phyloP scores from a whole-genome alignment of 805 yeast species.

The Metschnikowia cerradonensis region DNA sequence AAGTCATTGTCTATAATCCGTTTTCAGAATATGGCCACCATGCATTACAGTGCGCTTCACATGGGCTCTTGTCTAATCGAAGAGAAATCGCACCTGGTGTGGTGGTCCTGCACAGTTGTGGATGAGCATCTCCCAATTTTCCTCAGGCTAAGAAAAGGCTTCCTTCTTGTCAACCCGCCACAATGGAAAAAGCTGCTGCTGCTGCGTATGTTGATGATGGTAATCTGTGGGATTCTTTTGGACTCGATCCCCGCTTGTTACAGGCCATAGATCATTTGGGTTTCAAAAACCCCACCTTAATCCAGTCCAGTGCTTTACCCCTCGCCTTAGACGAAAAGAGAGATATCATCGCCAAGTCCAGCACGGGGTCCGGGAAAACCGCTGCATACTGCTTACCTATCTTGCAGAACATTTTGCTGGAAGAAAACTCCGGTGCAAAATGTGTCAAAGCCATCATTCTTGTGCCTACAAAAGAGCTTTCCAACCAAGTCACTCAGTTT shows the following conservation, averaged over 20 bases:
- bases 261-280: slow-evolving; percentile 84
- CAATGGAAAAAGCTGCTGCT: slow-evolving; percentile 43
- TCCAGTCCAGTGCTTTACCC: slow-evolving; percentile 90
- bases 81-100: not conserved
- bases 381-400: slow-evolving; percentile 88
- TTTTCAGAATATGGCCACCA: too few relatives aligned
- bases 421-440: slow-evolving; percentile 24
- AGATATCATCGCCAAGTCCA: slow-evolving; percentile 90
- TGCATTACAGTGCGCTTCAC: not conserved
- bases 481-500: slow-evolving; percentile 77
- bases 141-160: not conserved
- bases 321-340: slow-evolving; percentile 84
- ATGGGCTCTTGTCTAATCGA: not conserved
- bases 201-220: slow-evolving; percentile 70
- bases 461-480: slow-evolving; percentile 91
- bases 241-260: slow-evolving; percentile 73
- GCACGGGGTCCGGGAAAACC: slow-evolving; percentile 95
- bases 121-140: slow-evolving; percentile 20
- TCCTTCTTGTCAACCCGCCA: not conserved
- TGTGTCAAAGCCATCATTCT: slow-evolving; percentile 60
- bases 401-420: slow-evolving; percentile 64
- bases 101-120: slow-evolving; percentile 7
- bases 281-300: slow-evolving; percentile 80
- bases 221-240: slow-evolving; percentile 67
- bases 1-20: too few relatives aligned